Conservation (phyloP, 2,329 filamentous ascomycete species). For the Incumbomyces delicatus region DNA sequence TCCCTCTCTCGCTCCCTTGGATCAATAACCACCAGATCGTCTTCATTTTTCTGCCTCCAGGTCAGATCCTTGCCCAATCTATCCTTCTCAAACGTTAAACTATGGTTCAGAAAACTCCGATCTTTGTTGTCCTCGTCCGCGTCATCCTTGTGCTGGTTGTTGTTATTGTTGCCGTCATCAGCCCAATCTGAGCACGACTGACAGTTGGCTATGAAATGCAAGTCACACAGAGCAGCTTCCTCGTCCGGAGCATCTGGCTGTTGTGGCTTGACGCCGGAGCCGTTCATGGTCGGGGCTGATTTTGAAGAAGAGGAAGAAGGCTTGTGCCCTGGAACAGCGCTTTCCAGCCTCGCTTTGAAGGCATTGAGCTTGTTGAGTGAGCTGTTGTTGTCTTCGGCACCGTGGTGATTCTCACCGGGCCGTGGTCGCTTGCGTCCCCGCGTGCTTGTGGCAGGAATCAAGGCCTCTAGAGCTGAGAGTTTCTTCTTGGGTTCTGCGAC, state of each 20-base stretch:
- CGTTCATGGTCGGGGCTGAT: conserved; percentile 1
- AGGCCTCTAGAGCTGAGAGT: conserved; percentile 38
- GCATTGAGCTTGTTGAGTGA: conserved; percentile 63
- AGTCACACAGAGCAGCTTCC: conserved; percentile 71
- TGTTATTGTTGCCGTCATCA: too few relatives aligned
- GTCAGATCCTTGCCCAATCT: conserved; percentile 80
- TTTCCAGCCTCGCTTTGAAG: conserved; percentile 69
- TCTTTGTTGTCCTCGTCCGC: conserved; percentile 37
- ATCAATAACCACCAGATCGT: conserved; percentile 88
- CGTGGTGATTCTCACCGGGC: conserved; percentile 26
- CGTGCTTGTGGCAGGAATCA: conserved; percentile 39
- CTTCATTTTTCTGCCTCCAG: conserved; percentile 83
- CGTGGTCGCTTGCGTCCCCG: conserved; percentile 36
- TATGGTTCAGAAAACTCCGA: conserved; percentile 75
- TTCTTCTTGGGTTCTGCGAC: conserved; percentile 26
- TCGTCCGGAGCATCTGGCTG: conserved; percentile 35
- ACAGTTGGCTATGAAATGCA: conserved; percentile 93
- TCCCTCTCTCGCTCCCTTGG: conserved; percentile 71
- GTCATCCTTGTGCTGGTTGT: conserved; percentile 49
- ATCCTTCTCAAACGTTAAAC: conserved; percentile 78
- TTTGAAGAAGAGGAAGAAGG: conserved; percentile 17
- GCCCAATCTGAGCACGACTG: conserved; percentile 71
- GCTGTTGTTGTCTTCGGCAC: conserved; percentile 49
- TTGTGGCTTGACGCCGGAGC: conserved; percentile 5
- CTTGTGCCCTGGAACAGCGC: conserved; percentile 25